Conservation (phyloP, 495 filamentous ascomycete species). For the Aspergillus taichungensis region DNA sequence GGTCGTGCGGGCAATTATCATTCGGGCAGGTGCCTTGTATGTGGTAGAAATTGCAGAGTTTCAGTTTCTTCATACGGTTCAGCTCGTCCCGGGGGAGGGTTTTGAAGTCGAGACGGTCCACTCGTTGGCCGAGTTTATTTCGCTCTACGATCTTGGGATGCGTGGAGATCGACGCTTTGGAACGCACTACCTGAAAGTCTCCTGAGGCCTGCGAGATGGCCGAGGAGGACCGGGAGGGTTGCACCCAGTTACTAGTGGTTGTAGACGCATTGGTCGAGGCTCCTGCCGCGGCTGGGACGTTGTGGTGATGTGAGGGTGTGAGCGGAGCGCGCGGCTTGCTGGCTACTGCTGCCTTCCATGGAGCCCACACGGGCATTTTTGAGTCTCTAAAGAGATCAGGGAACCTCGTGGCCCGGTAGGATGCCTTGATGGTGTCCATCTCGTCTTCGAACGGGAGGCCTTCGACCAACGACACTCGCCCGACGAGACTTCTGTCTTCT, state of each 20-base stretch:
- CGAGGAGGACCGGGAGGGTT: constrained; percentile 20
- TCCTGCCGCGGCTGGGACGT: constrained; percentile 26
- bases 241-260: constrained; percentile 25
- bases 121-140: constrained; percentile 66
- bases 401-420: constrained; percentile 52
- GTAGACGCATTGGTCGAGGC: constrained; percentile 34
- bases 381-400: constrained; percentile 55
- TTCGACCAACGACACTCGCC: constrained; percentile 65
- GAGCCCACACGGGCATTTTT: constrained; percentile 45
- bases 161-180: constrained; percentile 43
- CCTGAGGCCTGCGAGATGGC: constrained; percentile 24
- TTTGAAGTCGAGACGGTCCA: constrained; percentile 48
- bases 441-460: constrained; percentile 63
- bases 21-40: constrained; percentile 66
- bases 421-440: constrained; percentile 42
- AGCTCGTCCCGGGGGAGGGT: constrained; percentile 50
- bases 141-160: constrained; percentile 48
- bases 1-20: constrained; percentile 65
- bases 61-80: constrained; percentile 55
- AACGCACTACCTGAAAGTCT: constrained; percentile 37
- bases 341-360: constrained; percentile 30
- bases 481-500: constrained; percentile 41
- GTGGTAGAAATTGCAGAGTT: constrained; percentile 82
- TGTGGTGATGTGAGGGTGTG: constrained; percentile 37
- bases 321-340: constrained; percentile 24